These are phyloP conservation scores for Dothideomycetes sp. DNA, from an alignment of 2,329 filamentous ascomycete species.

Conservation along the genomic window DNA sequence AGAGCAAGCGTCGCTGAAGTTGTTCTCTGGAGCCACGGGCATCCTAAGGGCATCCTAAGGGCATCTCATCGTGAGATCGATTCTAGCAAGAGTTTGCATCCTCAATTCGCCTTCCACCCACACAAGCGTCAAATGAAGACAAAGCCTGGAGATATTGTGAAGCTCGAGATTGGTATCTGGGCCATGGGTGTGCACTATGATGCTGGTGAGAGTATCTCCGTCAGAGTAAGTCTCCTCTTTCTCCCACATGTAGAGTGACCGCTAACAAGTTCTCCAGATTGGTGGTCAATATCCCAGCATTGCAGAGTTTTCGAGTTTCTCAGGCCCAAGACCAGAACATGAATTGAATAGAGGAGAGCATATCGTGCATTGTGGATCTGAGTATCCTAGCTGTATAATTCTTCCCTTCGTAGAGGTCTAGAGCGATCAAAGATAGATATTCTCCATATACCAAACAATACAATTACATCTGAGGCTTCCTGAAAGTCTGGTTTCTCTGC, in stretches of 20 bases:
- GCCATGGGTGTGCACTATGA: constrained; percentile 37
- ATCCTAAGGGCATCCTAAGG: constrained; percentile 34
- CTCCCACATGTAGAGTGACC: too few species aligned
- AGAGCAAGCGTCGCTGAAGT: constrained; percentile 4
- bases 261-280: too few species aligned
- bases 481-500: too few species aligned
- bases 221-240: too few species aligned
- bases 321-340: not conserved
- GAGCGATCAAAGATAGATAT: too few species aligned
- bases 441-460: too few species aligned
- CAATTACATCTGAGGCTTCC: too few species aligned
- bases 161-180: constrained; percentile 41
- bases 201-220: constrained; percentile 25
- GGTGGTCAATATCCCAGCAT: constrained; percentile 8
- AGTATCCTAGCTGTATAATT: constrained; percentile 8
- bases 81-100: constrained; percentile 18
- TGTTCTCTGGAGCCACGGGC: not conserved
- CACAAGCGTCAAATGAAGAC: constrained; percentile 34
- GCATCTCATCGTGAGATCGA: constrained; percentile 35
- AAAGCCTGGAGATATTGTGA: constrained; percentile 31
- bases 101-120: constrained; percentile 28
- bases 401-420: constrained; percentile 9
- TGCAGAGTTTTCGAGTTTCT: constrained; percentile 7
- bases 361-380: constrained; percentile 4
- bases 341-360: constrained; percentile 10